Conservation (phyloP, 1,284 basidiomycete genomes). For the Rhodotorula sp. region DNA sequence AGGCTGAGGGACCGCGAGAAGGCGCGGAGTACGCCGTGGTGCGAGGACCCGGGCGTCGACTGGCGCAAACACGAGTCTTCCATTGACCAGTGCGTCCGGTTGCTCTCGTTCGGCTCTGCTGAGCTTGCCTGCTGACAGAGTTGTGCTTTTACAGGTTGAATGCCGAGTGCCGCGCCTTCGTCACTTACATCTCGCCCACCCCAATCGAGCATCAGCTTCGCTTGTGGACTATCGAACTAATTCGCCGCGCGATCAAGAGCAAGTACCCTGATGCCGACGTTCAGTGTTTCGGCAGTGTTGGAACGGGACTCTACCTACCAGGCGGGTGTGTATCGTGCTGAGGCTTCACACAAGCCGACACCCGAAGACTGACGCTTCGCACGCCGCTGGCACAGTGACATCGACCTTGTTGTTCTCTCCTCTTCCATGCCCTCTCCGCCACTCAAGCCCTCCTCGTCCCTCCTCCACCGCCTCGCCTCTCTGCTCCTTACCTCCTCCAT, state of each 20-base stretch:
- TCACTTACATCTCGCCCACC: conserved; percentile 82
- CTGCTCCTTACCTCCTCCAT: conserved; percentile 38
- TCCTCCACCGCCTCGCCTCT: conserved; percentile 38
- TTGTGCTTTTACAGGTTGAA: conserved; percentile 61
- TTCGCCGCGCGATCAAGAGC: conserved; percentile 63
- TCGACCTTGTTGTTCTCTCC: conserved; percentile 57
- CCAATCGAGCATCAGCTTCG: conserved; percentile 79
- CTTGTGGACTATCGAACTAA: conserved; percentile 68
- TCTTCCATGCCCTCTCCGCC: conserved; percentile 38
- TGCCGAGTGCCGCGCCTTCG: conserved; percentile 78
- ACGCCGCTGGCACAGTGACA: conserved; percentile 51
- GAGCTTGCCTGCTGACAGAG: background rate
- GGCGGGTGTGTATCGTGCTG: conserved; percentile 64
- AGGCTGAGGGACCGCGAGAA: conserved; percentile 39
- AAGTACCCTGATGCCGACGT: conserved; percentile 79
- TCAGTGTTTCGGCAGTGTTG: conserved; percentile 85
- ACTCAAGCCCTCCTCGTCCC: conserved; percentile 30
- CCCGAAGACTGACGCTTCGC: background rate
- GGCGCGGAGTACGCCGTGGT: conserved; percentile 64
- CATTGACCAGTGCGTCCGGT: conserved; percentile 66
- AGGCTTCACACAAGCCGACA: background rate
- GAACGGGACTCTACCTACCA: conserved; percentile 92
- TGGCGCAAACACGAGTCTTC: conserved; percentile 75
- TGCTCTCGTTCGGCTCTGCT: background rate
- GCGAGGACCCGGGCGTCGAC: conserved; percentile 60